Conservation (phyloP, 2,329 filamentous ascomycete genomes). For the Clonostachys chloroleuca region DNA sequence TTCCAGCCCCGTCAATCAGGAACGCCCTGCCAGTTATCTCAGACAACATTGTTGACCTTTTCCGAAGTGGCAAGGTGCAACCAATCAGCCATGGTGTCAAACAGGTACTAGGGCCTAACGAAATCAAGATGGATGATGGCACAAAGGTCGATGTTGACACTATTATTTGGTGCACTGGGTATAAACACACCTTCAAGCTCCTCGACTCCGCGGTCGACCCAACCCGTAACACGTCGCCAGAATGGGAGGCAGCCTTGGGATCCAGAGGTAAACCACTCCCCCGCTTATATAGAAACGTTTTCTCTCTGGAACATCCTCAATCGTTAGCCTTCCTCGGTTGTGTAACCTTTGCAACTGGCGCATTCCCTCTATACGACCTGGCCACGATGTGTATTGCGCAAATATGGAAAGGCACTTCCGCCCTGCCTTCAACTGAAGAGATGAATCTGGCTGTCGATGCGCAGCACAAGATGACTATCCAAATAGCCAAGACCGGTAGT, state of each 20-base stretch:
- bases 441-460: slow-evolving; percentile 27
- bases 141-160: slow-evolving; percentile 15
- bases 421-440: slow-evolving; percentile 23
- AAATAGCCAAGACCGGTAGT: slow-evolving; percentile 16
- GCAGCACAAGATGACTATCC: slow-evolving; percentile 24
- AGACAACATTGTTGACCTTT: slow-evolving; percentile 19
- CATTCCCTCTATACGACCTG: slow-evolving; percentile 32
- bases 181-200: slow-evolving; percentile 19
- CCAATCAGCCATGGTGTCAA: slow-evolving; percentile 19
- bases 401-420: slow-evolving; percentile 30
- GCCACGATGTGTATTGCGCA: slow-evolving; percentile 35
- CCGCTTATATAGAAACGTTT: slow-evolving; percentile 35
- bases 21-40: slow-evolving; percentile 16
- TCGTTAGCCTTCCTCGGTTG: slow-evolving; percentile 37
- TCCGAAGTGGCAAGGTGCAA: slow-evolving; percentile 26
- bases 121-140: slow-evolving; percentile 20
- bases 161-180: slow-evolving; percentile 28
- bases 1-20: slow-evolving; percentile 13
- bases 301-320: slow-evolving; percentile 34
- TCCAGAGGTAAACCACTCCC: slow-evolving; percentile 20
- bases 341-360: slow-evolving; percentile 22
- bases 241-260: slow-evolving; percentile 13
- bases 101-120: slow-evolving; percentile 22
- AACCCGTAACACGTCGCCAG: slow-evolving; percentile 11
- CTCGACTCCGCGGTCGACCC: slow-evolving; percentile 17